A percentile compares a stretch with the other conserved stretches of the same genome.
These are phyloP conservation scores for Diaporthe nobilis DNA, from an alignment of 2,329 filamentous ascomycete species.

Conservation along the genomic window DNA sequence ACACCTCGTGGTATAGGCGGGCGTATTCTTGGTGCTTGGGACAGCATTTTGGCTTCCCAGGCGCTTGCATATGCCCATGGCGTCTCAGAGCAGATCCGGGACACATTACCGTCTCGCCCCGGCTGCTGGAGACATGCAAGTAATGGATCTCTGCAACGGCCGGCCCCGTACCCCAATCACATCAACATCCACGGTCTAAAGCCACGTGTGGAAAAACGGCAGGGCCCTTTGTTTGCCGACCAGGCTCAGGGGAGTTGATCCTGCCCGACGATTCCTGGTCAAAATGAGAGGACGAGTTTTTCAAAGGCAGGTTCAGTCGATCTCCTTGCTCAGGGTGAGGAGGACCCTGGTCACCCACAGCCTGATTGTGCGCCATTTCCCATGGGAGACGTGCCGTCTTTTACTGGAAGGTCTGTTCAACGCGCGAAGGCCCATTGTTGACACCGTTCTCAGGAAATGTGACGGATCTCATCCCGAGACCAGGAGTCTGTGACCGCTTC, in stretches of 20 bases:
- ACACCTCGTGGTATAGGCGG: too few species aligned
- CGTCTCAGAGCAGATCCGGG: background rate
- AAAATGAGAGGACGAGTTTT: background rate
- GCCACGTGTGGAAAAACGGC: background rate
- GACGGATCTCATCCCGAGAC: background rate
- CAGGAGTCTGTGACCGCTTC: constrained; percentile 3
- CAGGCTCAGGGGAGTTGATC: background rate
- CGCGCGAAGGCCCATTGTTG: background rate
- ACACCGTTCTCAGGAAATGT: background rate
- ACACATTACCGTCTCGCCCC: background rate
- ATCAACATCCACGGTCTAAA: background rate
- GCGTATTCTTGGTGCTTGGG: too few species aligned
- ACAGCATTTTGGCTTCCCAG: too few species aligned
- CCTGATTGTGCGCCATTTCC: background rate
- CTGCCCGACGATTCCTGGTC: background rate
- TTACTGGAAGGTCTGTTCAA: background rate
- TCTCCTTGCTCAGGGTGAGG: background rate
- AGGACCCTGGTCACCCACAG: constrained; percentile 5
- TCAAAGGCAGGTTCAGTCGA: background rate
- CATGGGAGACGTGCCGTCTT: background rate
- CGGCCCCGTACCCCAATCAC: background rate
- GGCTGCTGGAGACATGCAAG: background rate
- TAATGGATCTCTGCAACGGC: constrained; percentile 17
- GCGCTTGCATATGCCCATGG: too few species aligned
- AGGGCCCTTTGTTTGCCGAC: background rate